Evolutionary conservation across 306 rosid genomes (phyloP).

Genomic region (Cucumis cinereus): DNA sequence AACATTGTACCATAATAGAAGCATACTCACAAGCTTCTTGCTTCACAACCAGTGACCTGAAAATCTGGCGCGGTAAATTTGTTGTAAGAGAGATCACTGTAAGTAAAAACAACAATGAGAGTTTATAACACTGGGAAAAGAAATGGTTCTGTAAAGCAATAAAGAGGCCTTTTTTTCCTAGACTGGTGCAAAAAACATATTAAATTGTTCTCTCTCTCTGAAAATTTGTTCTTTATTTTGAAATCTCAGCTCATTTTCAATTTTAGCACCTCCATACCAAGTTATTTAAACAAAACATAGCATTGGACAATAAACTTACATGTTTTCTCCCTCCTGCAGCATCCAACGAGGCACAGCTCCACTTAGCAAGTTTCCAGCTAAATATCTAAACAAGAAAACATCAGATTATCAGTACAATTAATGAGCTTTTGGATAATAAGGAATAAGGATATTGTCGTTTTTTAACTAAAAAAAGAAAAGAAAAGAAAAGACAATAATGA

Average conservation of each 20-base stretch:
- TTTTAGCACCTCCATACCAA: not conserved
- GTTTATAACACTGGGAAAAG: not conserved
- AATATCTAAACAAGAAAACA: conserved; percentile 18
- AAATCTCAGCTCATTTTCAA: not conserved
- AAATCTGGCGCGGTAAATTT: conserved; percentile 12
- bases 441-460: not conserved
- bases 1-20: conserved; percentile 6
- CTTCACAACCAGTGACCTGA: not conserved
- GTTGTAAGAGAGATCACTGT: conserved; percentile 52
- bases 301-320: conserved; percentile 20
- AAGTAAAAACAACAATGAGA: not conserved
- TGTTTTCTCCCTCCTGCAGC: not conserved
- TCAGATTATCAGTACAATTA: not conserved
- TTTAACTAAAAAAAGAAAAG: too few relatives aligned
- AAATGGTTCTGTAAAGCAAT: not conserved
- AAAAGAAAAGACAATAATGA: not conserved
- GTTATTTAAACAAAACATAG: not conserved
- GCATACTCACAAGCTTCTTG: not conserved
- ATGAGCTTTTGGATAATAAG: not conserved
- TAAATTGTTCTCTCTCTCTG: not conserved
- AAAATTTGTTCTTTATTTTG: not conserved
- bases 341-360: conserved; percentile 33
- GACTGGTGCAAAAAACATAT: not conserved
- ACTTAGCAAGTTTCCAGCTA: conserved; percentile 27
- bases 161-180: not conserved